Evolutionary conservation across 176 grass and related monocot species (phyloP).

Genomic region (Rhynchospora breviuscula): DNA sequence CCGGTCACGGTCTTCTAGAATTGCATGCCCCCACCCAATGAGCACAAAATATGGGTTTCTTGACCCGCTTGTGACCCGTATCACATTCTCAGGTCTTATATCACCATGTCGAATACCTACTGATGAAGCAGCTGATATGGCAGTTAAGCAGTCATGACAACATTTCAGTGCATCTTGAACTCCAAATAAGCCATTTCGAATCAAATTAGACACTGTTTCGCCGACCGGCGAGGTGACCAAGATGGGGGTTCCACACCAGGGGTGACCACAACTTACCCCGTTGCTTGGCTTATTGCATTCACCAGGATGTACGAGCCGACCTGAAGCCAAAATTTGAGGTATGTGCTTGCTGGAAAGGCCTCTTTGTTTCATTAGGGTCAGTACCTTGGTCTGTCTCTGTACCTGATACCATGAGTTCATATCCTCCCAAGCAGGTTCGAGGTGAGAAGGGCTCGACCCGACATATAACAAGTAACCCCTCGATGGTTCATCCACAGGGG

Average conservation of each 20-base stretch:
- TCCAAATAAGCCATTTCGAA: conserved; percentile 74
- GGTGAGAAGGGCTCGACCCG: conserved; percentile 76
- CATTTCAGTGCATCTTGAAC: conserved; percentile 88
- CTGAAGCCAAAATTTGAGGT: conserved; percentile 67
- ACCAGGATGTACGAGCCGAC: conserved; percentile 57
- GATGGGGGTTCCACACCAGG: conserved; percentile 79
- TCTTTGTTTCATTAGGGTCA: conserved; percentile 83
- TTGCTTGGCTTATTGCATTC: conserved; percentile 63
- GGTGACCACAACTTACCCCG: conserved; percentile 66
- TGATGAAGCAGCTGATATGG: conserved; percentile 65
- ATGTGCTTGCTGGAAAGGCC: conserved; percentile 78
- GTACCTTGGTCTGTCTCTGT: conserved; percentile 79
- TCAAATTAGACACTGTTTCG: conserved; percentile 77
- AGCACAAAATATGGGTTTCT: conserved; percentile 62
- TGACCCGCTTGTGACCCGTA: conserved; percentile 54
- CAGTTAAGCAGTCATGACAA: conserved; percentile 92
- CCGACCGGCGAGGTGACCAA: conserved; percentile 81
- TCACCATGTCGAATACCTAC: conserved; percentile 77
- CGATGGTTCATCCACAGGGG: conserved; percentile 57
- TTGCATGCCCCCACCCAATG: conserved; percentile 93
- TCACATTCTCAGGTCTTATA: conserved; percentile 84
- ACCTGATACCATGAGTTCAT: conserved; percentile 98
- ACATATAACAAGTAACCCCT: conserved; percentile 64
- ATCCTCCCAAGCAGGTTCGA: conserved; percentile 87
- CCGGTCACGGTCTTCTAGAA: conserved; percentile 82